These are phyloP conservation scores for Phytophthora europaea DNA, from an alignment of 352 stramenopile genomes.

Conservation along the genomic window DNA sequence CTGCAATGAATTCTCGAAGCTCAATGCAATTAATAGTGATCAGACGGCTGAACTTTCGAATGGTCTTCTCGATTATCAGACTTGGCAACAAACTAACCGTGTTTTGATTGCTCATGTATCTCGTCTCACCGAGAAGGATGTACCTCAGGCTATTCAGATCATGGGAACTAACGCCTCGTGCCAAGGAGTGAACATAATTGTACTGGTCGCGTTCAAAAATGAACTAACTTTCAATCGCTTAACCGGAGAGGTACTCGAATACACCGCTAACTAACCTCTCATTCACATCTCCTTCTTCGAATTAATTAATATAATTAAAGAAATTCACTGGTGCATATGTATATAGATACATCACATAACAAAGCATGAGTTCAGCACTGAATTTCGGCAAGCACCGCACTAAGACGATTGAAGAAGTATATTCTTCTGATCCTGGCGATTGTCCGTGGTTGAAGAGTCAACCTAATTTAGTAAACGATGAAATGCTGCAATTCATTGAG, in stretches of 20 bases:
- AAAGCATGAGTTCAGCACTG: too few species aligned
- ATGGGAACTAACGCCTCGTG: neutral
- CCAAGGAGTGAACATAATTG: neutral
- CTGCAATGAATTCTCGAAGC: too few species aligned
- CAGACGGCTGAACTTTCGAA: too few species aligned
- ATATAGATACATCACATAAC: too few species aligned
- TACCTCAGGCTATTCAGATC: neutral
- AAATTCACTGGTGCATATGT: too few species aligned
- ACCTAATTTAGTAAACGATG: neutral
- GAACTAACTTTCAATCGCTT: neutral
- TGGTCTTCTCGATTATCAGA: too few species aligned
- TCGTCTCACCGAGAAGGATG: neutral
- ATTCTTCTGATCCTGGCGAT: neutral
- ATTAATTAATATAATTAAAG: too few species aligned
- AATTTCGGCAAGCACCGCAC: too few species aligned
- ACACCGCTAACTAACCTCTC: neutral
- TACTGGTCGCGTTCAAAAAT: neutral
- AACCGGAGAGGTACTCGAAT: neutral
- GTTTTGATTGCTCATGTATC: neutral
- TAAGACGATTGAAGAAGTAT: neutral
- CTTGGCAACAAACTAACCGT: too few species aligned
- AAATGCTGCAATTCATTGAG: neutral
- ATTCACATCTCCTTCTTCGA: too few species aligned
- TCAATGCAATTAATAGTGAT: too few species aligned
- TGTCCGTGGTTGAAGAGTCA: neutral